These are phyloP conservation scores for Vaucheria bursata DNA, from an alignment of 352 stramenopile species.

Conservation along the genomic window DNA sequence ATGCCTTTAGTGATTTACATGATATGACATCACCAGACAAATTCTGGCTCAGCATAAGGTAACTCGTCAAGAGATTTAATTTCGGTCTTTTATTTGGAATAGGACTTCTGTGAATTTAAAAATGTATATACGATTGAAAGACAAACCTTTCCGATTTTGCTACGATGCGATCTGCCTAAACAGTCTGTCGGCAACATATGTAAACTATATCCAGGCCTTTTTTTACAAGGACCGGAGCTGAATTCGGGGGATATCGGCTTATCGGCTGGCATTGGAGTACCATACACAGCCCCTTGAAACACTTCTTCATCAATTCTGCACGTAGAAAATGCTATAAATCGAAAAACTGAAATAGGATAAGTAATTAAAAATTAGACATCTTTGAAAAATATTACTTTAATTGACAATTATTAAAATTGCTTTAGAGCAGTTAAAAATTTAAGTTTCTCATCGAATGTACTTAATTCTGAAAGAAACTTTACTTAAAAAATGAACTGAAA, in stretches of 20 bases:
- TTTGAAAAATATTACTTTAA: neutral
- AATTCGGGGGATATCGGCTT: slow-evolving; percentile 81
- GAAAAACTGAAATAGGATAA: neutral
- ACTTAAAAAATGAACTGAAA: too few relatives aligned
- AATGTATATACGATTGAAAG: too few relatives aligned
- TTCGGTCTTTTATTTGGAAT: too few relatives aligned
- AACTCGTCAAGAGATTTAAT: too few relatives aligned
- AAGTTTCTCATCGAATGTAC: too few relatives aligned
- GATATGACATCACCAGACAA: too few relatives aligned
- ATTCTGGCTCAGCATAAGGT: too few relatives aligned
- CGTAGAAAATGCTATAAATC: slow-evolving; percentile 16
- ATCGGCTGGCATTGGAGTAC: slow-evolving; percentile 39
- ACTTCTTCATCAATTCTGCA: slow-evolving; percentile 40
- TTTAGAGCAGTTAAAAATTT: too few relatives aligned
- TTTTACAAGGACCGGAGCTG: slow-evolving; percentile 95
- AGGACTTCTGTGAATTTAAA: too few relatives aligned
- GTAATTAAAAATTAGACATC: neutral
- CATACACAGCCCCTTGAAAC: slow-evolving; percentile 39
- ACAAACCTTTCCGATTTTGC: slow-evolving; percentile 83
- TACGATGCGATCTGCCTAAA: slow-evolving; percentile 88
- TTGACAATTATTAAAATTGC: neutral
- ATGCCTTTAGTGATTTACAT: too few relatives aligned
- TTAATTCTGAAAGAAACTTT: too few relatives aligned
- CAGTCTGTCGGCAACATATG: slow-evolving; percentile 70
- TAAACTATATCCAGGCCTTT: slow-evolving; percentile 85